Evolutionary conservation across 2,329 filamentous ascomycete genomes (phyloP), one percentile per base, ranked within the genome.

Genomic region (Pyrenophora teres): DNA sequence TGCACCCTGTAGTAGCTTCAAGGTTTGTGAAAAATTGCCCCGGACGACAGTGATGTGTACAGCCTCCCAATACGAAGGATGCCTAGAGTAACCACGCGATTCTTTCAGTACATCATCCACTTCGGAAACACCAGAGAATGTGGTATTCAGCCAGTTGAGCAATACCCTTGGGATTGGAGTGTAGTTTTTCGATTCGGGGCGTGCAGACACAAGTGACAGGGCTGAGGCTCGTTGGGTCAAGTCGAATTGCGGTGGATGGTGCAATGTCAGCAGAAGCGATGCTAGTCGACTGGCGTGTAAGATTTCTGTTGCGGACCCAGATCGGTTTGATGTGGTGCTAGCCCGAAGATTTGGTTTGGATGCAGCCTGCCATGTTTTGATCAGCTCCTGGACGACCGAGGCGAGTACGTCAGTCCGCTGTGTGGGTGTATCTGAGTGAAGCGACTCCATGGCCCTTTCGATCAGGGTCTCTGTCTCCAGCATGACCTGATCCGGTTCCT

Each of bases 41-140:
- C 92, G 88, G 21, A 96, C 78, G 18, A 92, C 79, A 12, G 86
- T 80, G 48, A 84, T 56, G 16, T 65, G 89, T n/a, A 96, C 78
- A 1, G 86, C 86, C 67, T 92, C 89, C 93, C 93, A 97, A 74
- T 91, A 97, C 31, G 88, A 79, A 21, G 81, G 78, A 65, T 94
- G 89, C 37, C 85, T 85, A 2, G 90, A 88, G 18, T 92, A 90
- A 52, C 89, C 89, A 0, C 89, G 89, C 39, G 81, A 80, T 61
- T 86, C 76, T 23, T 80, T 79, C 56, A 83, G 77, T 19, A 97
- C 81, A 3, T 85, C 79, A 32, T 84, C 78, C 19, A 89, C 77
- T 64, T 92, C 88, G 44, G 84, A 81, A 2, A 82, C 81, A 21
- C 87, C 81, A 56, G 89, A 85, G 68, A 96, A 90, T 65, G 90